phyloP scores from a whole-genome alignment of 495 filamentous ascomycete species.

The Aspergillus carlsbadensis region DNA sequence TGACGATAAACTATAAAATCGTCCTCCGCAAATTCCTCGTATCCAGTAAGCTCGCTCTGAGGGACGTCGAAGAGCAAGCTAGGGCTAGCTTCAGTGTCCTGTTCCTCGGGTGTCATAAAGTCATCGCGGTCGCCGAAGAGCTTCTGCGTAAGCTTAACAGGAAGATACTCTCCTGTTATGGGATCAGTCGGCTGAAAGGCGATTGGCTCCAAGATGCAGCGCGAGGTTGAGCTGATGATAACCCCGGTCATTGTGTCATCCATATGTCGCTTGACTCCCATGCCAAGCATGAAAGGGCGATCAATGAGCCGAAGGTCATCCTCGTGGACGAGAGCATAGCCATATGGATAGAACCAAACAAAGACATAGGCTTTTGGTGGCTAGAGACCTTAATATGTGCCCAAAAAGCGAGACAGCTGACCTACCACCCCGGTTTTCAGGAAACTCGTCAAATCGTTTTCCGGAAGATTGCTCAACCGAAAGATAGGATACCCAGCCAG shows the following conservation, averaged over 20 bases:
- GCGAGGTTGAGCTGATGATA: conserved; percentile 33
- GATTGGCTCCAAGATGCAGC: conserved; percentile 36
- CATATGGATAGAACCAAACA: conserved; percentile 25
- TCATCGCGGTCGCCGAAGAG: neutral
- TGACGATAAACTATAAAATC: conserved; percentile 25
- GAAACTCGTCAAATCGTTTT: conserved; percentile 26
- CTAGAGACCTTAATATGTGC: conserved; percentile 17
- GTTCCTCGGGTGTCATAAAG: neutral
- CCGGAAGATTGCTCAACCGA: conserved; percentile 17
- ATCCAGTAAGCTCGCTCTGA: conserved; percentile 12
- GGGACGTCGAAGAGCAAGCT: conserved; percentile 15
- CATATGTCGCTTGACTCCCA: conserved; percentile 42
- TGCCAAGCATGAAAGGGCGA: conserved; percentile 38
- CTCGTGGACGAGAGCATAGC: conserved; percentile 39
- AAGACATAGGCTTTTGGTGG: conserved; percentile 40
- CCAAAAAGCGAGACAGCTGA: neutral
- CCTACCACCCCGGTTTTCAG: conserved; percentile 31
- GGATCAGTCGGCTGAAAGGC: conserved; percentile 20
- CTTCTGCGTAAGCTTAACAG: conserved; percentile 23
- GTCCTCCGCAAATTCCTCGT: conserved; percentile 20
- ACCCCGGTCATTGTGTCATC: conserved; percentile 41
- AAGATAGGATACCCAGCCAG: conserved; percentile 15
- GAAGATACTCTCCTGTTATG: conserved; percentile 21
- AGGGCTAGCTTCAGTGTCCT: neutral
- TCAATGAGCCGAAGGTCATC: conserved; percentile 43